phyloP scores from a whole-genome alignment of 345 rosid species.

The Rubroshorea leprosula region DNA sequence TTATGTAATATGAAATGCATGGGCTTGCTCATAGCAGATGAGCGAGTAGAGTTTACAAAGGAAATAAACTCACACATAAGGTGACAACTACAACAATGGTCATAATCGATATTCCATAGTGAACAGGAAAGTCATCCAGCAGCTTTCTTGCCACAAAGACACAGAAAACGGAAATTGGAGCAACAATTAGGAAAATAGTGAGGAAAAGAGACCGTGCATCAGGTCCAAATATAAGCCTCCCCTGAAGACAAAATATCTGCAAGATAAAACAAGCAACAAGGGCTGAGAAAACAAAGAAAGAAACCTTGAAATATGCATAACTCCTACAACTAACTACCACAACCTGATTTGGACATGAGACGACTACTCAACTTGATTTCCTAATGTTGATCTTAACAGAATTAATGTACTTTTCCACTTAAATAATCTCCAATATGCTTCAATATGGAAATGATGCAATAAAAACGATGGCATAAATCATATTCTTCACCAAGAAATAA shows the following conservation, averaged over 20 bases:
- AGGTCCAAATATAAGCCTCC: slow-evolving; percentile 95
- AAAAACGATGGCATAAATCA: no score
- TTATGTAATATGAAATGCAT: no score
- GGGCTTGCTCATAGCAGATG: no score
- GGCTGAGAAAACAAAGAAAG: neutral
- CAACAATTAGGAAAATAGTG: slow-evolving; percentile 59
- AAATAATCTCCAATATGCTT: no score
- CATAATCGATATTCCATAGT: slow-evolving; percentile 59
- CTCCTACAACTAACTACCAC: neutral
- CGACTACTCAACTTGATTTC: no score
- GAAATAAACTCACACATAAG: slow-evolving; percentile 45
- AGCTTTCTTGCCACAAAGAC: slow-evolving; percentile 69
- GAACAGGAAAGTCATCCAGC: slow-evolving; percentile 59
- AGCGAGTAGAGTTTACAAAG: neutral
- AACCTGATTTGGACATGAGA: neutral
- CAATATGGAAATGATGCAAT: no score
- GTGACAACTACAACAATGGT: slow-evolving; percentile 44
- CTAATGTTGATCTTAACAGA: no score
- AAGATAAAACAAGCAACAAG: slow-evolving; percentile 13
- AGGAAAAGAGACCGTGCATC: slow-evolving; percentile 70
- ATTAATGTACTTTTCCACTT: no score
- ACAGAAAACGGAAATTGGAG: slow-evolving; percentile 71
- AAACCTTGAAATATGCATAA: neutral
- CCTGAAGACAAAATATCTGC: slow-evolving; percentile 67
- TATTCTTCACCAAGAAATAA: no score